Percentiles rank a stretch among this genome's conserved stretches.
Conservation (phyloP, 108 stramenopile genomes). For the Skeletonema potamos region DNA sequence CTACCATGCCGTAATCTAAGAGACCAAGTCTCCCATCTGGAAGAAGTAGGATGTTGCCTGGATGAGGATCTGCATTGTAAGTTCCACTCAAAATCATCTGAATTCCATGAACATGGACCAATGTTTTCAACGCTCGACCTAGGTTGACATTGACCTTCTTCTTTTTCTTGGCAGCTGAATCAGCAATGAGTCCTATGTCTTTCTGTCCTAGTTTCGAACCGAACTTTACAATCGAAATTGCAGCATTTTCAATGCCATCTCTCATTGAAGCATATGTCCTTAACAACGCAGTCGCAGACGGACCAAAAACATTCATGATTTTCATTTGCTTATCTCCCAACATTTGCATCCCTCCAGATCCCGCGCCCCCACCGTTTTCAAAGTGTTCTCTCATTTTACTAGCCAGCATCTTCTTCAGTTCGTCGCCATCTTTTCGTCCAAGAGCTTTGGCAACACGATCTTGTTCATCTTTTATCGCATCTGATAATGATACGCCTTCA, state of each 20-base stretch:
- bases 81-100: conserved; percentile 60
- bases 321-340: conserved; percentile 30
- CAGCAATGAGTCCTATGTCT: conserved; percentile 2
- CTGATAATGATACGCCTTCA: conserved; percentile 68
- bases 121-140: conserved; percentile 46
- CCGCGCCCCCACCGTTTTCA: conserved; percentile 49
- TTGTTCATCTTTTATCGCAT: conserved; percentile 56
- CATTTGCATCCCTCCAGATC: conserved; percentile 46
- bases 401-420: conserved; percentile 27
- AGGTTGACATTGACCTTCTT: conserved; percentile 31
- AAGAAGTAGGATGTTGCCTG: conserved; percentile 63
- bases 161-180: conserved; percentile 2
- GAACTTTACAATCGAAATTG: conserved; percentile 12
- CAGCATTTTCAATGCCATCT: conserved; percentile 22
- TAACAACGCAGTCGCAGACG: conserved; percentile 11
- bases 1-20: conserved; percentile 83
- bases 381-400: conserved; percentile 46
- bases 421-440: conserved; percentile 38
- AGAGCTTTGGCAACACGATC: conserved; percentile 45
- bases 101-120: conserved; percentile 63
- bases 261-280: conserved; percentile 27
- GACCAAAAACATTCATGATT: conserved; percentile 8
- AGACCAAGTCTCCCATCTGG: conserved; percentile 70
- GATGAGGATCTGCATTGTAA: conserved; percentile 81
- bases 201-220: conserved; percentile 4